Conservation (phyloP, 1,139 yeast species). For the Debaryomyces subglobosus region DNA sequence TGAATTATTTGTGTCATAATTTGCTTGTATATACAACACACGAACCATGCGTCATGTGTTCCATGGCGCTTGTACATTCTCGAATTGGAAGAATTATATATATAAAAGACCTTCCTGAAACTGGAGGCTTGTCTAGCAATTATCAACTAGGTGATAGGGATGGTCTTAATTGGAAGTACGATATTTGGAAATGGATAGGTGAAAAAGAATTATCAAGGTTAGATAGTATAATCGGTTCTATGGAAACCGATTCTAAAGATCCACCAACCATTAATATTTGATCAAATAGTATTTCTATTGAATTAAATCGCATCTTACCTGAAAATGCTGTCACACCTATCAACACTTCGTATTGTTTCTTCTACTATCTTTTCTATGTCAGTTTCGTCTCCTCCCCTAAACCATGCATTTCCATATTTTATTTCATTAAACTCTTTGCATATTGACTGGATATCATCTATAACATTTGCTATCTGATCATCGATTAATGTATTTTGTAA, state of each 20-base stretch:
- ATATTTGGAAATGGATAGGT: conserved; percentile 68
- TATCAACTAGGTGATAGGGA: conserved; percentile 74
- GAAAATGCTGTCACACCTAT: conserved; percentile 12
- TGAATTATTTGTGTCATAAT: conserved; percentile 70
- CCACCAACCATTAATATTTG: neutral
- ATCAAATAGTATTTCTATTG: neutral
- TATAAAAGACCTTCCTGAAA: conserved; percentile 39
- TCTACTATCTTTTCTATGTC: conserved; percentile 14
- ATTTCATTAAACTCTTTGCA: conserved; percentile 23
- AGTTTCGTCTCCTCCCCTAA: conserved; percentile 14
- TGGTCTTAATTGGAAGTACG: conserved; percentile 78
- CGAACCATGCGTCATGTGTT: conserved; percentile 97
- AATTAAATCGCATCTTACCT: neutral
- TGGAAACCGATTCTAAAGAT: neutral
- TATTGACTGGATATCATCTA: conserved; percentile 21
- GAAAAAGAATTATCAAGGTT: conserved; percentile 25
- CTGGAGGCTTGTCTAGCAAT: conserved; percentile 61
- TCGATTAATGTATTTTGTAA: conserved; percentile 18
- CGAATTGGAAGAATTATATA: conserved; percentile 73
- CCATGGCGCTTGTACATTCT: conserved; percentile 95
- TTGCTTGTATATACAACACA: conserved; percentile 85
- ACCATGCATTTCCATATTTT: conserved; percentile 23
- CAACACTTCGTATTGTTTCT: conserved; percentile 17
- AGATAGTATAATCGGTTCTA: conserved; percentile 7
- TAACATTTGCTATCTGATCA: conserved; percentile 17